These are phyloP conservation scores for Moniliophthora roreri DNA, from an alignment of 1,284 basidiomycete genomes.

Conservation along the genomic window DNA sequence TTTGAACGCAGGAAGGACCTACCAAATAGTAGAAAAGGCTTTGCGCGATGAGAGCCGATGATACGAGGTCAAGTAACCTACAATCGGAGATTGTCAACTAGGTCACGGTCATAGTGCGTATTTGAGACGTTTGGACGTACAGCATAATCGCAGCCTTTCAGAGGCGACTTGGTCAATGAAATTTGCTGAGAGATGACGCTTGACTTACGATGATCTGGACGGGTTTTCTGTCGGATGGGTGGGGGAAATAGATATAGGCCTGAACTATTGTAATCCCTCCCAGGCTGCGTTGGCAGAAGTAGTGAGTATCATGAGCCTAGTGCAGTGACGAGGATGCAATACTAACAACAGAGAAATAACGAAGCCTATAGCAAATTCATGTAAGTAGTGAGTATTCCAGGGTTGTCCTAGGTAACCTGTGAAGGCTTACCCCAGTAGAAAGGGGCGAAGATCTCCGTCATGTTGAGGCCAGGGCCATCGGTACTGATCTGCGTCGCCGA, in stretches of 20 bases:
- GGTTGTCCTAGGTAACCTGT: neutral
- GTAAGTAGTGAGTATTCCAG: neutral
- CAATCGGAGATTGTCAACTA: neutral
- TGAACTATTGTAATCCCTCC: constrained; percentile 27
- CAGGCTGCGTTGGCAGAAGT: constrained; percentile 17
- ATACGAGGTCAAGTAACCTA: constrained; percentile 25
- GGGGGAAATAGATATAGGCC: constrained; percentile 28
- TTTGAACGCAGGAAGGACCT: too few relatives aligned
- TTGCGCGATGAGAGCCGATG: constrained; percentile 25
- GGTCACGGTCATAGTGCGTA: too few relatives aligned
- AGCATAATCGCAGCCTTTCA: constrained; percentile 24
- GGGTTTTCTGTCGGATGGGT: constrained; percentile 17
- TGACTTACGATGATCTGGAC: constrained; percentile 10
- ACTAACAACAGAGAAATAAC: constrained; percentile 8
- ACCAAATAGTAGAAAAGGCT: constrained; percentile 28
- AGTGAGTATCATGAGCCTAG: too few relatives aligned
- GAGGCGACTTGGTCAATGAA: neutral
- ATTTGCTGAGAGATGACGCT: neutral
- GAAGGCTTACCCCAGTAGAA: constrained; percentile 27
- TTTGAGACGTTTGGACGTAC: too few relatives aligned
- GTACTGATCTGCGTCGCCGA: neutral
- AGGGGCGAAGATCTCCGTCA: constrained; percentile 24
- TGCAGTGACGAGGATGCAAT: neutral
- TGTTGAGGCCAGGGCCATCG: constrained; percentile 17
- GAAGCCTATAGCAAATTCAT: constrained; percentile 5